Conservation (phyloP, 192 early-diverging fungal genomes). For the Rhizoclosmatium globosum region DNA sequence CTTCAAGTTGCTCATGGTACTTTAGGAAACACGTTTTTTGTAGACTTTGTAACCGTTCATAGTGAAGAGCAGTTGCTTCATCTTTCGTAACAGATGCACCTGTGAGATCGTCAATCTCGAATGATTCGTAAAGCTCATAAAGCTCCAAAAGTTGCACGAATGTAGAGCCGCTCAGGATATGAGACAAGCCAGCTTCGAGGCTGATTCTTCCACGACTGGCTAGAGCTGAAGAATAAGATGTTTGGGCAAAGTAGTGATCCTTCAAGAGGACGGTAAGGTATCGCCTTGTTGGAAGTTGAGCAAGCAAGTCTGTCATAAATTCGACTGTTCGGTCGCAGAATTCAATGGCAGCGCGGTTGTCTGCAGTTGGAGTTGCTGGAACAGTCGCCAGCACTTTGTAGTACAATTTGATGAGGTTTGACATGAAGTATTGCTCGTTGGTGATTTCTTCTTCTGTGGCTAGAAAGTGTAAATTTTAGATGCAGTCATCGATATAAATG, state of each 20-base stretch:
- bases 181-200: not conserved
- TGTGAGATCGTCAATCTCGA: conserved; percentile 84
- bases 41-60: conserved; percentile 66
- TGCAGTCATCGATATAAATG: not conserved
- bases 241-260: conserved; percentile 76
- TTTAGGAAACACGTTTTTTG: conserved; percentile 82
- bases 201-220: conserved; percentile 41
- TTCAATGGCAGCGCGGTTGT: conserved; percentile 52
- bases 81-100: conserved; percentile 75
- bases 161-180: conserved; percentile 43
- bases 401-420: conserved; percentile 72
- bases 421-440: conserved; percentile 68
- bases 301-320: conserved; percentile 85
- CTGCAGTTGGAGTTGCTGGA: conserved; percentile 48
- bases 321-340: conserved; percentile 82
- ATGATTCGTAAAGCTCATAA: conserved; percentile 76
- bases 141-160: conserved; percentile 75
- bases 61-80: conserved; percentile 70
- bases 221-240: conserved; percentile 39
- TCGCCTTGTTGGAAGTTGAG: conserved; percentile 92
- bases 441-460: conserved; percentile 48
- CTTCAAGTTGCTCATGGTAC: conserved; percentile 72
- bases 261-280: conserved; percentile 81
- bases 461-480: conserved; percentile 25
- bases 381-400: conserved; percentile 65